Evolutionary conservation across 2,329 filamentous ascomycete genomes (phyloP).

Genomic region (Aspergillus brasiliensis): DNA sequence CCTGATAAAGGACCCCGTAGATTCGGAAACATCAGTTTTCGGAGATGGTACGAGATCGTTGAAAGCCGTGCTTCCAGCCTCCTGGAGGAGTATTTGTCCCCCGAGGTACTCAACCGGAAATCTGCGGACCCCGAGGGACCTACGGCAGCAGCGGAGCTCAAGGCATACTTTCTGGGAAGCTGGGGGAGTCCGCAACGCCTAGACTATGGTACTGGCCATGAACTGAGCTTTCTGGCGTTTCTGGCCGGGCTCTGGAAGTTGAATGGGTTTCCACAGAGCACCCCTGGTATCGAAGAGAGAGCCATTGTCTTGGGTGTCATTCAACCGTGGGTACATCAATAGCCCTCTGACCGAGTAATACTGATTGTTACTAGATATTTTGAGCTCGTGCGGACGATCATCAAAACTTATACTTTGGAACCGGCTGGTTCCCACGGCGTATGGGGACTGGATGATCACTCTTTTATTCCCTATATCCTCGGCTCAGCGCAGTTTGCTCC

Average conservation of each 20-base stretch:
- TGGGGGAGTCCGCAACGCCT: conserved; percentile 88
- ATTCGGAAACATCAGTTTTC: conserved; percentile 90
- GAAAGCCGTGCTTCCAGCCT: conserved; percentile 61
- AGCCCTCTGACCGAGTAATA: neutral
- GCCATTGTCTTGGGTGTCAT: conserved; percentile 79
- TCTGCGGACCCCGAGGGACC: conserved; percentile 35
- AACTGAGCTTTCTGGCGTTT: conserved; percentile 92
- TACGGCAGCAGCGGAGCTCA: conserved; percentile 67
- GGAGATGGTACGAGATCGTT: conserved; percentile 75
- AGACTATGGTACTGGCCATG: conserved; percentile 95
- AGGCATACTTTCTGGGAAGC: conserved; percentile 76
- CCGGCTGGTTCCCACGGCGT: conserved; percentile 96
- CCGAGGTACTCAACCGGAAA: conserved; percentile 45
- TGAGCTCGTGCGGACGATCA: conserved; percentile 76
- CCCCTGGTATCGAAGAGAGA: conserved; percentile 64
- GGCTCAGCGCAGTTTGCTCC: conserved; percentile 88
- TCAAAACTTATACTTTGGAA: conserved; percentile 88
- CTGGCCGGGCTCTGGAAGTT: conserved; percentile 89
- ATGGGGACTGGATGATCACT: conserved; percentile 98
- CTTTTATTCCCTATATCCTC: conserved; percentile 90
- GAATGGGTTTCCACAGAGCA: conserved; percentile 68
- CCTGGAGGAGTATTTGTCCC: conserved; percentile 59
- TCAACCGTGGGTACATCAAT: conserved; percentile 69
- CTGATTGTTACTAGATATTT: conserved; percentile 63
- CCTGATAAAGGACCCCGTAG: conserved; percentile 82